Conservation (phyloP, 805 yeast genomes). For the Suhomyces kilbournensis region DNA sequence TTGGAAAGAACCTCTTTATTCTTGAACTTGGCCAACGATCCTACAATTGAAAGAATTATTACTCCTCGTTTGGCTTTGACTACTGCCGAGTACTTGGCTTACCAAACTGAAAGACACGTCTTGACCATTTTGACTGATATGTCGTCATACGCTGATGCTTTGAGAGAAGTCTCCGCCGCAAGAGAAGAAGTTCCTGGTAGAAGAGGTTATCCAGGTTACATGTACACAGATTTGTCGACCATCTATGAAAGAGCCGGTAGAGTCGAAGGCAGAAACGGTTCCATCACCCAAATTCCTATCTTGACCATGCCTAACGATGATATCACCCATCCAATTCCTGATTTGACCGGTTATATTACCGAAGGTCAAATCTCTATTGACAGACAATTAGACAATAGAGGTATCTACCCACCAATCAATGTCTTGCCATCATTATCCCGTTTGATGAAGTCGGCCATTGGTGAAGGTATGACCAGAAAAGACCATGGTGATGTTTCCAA, state of each 20-base stretch:
- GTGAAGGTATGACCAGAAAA: conserved; percentile 99
- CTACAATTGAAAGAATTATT: conserved; percentile 98
- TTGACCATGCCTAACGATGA: conserved; percentile 99
- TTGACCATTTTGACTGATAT: conserved; percentile 96
- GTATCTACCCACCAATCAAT: conserved; percentile 98
- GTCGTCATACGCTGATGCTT: conserved; percentile 99
- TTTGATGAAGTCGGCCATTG: conserved; percentile 98
- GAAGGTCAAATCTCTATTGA: conserved; percentile 98
- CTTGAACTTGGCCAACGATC: conserved; percentile 97
- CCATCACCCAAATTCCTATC: conserved; percentile 98
- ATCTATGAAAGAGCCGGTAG: conserved; percentile 99
- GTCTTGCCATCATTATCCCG: conserved; percentile 97
- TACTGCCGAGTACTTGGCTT: conserved; percentile 97
- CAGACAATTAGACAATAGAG: conserved; percentile 93
- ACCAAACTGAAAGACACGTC: conserved; percentile 99
- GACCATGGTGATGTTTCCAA: conserved; percentile 99
- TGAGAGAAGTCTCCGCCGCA: conserved; percentile 99
- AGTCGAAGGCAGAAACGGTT: conserved; percentile 99
- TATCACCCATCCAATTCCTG: conserved; percentile 99
- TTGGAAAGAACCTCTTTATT: conserved; percentile 96
- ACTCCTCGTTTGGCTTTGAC: conserved; percentile 99
- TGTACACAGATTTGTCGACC: conserved; percentile 99
- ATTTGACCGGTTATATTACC: conserved; percentile 98
- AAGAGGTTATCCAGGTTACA: conserved; percentile 99
- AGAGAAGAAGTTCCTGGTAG: conserved; percentile 99